These are phyloP conservation scores for Neopestalotiopsis sp. DNA, from an alignment of 2,329 filamentous ascomycete genomes.

Conservation along the genomic window DNA sequence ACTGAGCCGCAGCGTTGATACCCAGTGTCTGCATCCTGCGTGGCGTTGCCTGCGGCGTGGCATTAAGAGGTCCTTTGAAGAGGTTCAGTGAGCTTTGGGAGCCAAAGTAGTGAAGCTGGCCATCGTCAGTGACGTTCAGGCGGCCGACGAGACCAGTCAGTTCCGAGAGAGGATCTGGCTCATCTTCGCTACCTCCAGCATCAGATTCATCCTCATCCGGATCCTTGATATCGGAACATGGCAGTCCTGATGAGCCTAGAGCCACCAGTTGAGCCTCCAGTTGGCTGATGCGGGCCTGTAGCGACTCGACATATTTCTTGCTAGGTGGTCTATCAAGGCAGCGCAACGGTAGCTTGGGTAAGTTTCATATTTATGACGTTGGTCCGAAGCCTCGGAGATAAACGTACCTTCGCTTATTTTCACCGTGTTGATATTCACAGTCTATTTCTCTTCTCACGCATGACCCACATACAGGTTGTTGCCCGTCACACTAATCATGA, in stretches of 20 bases:
- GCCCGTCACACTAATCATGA: not conserved
- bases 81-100: not conserved
- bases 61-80: not conserved
- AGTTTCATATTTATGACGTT: not conserved
- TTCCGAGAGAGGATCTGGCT: not conserved
- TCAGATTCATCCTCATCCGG: not conserved
- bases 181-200: not conserved
- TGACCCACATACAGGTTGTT: not conserved
- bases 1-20: not conserved
- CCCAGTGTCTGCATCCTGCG: not conserved
- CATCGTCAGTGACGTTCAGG: not conserved
- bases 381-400: not conserved
- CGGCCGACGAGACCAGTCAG: not conserved
- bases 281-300: slow-evolving; percentile 1
- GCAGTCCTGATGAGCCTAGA: not conserved
- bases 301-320: not conserved
- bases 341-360: not conserved
- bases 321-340: not conserved
- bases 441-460: slow-evolving; percentile 1
- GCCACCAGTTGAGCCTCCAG: not conserved
- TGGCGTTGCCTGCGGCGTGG: not conserved
- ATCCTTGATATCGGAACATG: not conserved
- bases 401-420: not conserved
- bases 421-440: not conserved
- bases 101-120: not conserved